A percentile compares a stretch with the other conserved stretches of the same genome.
Conservation (phyloP, 2,329 filamentous ascomycete genomes). For the Fusarium sulawesiense region DNA sequence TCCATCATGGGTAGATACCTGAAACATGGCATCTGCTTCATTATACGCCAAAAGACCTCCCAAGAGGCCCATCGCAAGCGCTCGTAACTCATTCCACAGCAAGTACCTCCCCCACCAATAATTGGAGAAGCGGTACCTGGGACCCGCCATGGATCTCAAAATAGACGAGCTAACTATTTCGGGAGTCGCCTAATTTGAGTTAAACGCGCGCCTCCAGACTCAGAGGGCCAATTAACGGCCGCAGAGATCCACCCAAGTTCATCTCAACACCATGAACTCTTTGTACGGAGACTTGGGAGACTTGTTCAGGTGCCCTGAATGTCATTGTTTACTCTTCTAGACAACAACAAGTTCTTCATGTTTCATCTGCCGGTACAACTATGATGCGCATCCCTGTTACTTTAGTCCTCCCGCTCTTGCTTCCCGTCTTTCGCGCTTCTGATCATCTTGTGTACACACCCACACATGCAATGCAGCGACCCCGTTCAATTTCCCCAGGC, state of each 20-base stretch:
- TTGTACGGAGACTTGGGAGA: not conserved
- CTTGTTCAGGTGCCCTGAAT: constrained; percentile 1
- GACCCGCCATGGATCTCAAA: constrained; percentile 23
- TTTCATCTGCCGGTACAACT: constrained; percentile 26
- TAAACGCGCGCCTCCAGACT: constrained; percentile 45
- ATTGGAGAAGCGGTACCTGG: constrained; percentile 16
- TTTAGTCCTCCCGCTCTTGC: constrained; percentile 32
- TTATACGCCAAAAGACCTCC: constrained; percentile 31
- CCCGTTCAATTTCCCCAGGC: constrained; percentile 46
- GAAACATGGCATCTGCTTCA: constrained; percentile 41
- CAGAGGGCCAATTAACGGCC: constrained; percentile 32
- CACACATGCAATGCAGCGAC: constrained; percentile 44
- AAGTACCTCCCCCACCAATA: constrained; percentile 30
- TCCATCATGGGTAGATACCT: constrained; percentile 15
- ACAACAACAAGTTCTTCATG: not conserved
- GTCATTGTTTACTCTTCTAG: not conserved
- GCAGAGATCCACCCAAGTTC: constrained; percentile 23
- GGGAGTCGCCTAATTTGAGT: constrained; percentile 36
- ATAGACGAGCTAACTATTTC: constrained; percentile 39
- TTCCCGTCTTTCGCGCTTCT: constrained; percentile 27
- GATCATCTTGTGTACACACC: constrained; percentile 10
- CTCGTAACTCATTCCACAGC: constrained; percentile 7
- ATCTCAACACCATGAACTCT: constrained; percentile 35
- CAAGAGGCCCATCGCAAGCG: constrained; percentile 25
- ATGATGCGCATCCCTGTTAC: constrained; percentile 39